Conservation (phyloP, 768 basidiomycete genomes). For the Amanita brunnescens region DNA sequence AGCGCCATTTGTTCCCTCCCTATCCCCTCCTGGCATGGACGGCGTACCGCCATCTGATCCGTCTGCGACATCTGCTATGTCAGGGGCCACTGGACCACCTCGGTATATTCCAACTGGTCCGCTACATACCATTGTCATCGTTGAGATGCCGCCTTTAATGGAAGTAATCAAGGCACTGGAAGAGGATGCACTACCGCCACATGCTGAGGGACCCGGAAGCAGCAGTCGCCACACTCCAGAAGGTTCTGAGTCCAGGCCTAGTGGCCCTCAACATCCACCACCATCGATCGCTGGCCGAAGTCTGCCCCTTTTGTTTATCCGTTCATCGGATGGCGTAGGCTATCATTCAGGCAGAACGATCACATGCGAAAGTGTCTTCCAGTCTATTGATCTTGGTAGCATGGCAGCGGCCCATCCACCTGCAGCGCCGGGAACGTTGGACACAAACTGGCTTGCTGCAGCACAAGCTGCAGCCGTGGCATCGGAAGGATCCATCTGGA, state of each 20-base stretch:
- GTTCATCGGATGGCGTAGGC: conserved; percentile 76
- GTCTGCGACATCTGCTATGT: conserved; percentile 19
- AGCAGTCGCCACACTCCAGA: conserved; percentile 26
- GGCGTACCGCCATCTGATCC: conserved; percentile 20
- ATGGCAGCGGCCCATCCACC: conserved; percentile 40
- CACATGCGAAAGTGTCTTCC: conserved; percentile 74
- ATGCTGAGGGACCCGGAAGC: conserved; percentile 27
- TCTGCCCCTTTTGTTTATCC: conserved; percentile 74
- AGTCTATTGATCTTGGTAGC: conserved; percentile 52
- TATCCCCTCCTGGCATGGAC: conserved; percentile 27
- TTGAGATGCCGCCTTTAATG: conserved; percentile 71
- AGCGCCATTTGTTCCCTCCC: conserved; percentile 46
- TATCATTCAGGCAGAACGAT: conserved; percentile 84
- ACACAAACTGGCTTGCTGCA: conserved; percentile 65
- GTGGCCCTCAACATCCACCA: conserved; percentile 24
- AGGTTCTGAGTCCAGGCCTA: conserved; percentile 17
- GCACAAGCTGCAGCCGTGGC: conserved; percentile 58
- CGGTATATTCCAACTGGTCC: conserved; percentile 47
- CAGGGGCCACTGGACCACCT: conserved; percentile 24
- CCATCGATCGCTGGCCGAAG: conserved; percentile 58
- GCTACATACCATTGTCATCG: conserved; percentile 73
- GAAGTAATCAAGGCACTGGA: conserved; percentile 76
- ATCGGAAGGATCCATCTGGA: conserved; percentile 67
- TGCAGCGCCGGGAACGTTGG: conserved; percentile 38
- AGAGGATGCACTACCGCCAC: conserved; percentile 50